Base-by-base conservation (phyloP, 2,329 filamentous ascomycete genomes). In the Whalleya microplaca region DNA sequence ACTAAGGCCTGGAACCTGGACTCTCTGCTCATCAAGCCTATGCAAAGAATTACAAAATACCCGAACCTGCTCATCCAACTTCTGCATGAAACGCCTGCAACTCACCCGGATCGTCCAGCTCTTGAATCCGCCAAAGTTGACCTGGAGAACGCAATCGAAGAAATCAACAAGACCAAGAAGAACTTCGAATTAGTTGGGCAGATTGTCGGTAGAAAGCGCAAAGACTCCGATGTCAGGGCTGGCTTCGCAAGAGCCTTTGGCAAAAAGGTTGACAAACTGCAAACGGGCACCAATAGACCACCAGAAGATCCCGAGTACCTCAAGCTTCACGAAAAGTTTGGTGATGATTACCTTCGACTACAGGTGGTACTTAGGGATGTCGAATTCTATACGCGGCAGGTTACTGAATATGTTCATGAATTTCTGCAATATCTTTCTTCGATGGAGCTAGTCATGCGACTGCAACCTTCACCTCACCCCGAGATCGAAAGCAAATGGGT, bases 91-190 rank as follows among this genome's bases (percentile, higher is more conserved):
- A 98, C 94, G 0, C 88, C 91, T 0, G 75, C 82, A 9, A 88
- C 92, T 61, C 95, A 99, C 69, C 93, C 94, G 0, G 95, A 99
- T 72, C 84, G 88, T 58, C 78, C 81, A 21, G 78, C 84, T 8
- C 82, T 99, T 32, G 60, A 79, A 48, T 69, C 72, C 3, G 82
- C 84, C 32, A 81, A 81, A 60, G 75, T 76, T 1, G 73, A 76
- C 3, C 70, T 88, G 12, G 85, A 89, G 62, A 83, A 81, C 40
- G 89, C 93, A 9, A 85, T 91, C 20, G 84, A 90, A 51, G 90
- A 94, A 59, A 98, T 98, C 73, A 96, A 99, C 76, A 92, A 96
- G 71, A 88, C 92, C 52, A 98, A 97, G 78, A 96, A 94, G 76
- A 93, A 96, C 51, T 92, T 94, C 56, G 92, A 97, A 73, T 84